Conservation (phyloP, 1,284 basidiomycete genomes). For the Phlebopus sp. region DNA sequence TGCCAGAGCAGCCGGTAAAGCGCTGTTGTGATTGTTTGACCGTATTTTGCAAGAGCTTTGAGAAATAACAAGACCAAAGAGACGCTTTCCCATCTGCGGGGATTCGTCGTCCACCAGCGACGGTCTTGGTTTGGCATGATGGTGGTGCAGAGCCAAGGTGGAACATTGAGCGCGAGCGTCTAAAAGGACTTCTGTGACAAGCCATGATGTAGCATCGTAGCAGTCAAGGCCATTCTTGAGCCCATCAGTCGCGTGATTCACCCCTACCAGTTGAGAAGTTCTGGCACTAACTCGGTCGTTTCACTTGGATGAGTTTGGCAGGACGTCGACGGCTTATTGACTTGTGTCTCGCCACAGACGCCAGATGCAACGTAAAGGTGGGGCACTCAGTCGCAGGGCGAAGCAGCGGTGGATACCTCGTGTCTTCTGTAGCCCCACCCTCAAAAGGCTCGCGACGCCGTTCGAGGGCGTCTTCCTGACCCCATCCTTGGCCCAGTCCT, state of each 20-base stretch:
- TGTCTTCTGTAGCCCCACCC: background rate
- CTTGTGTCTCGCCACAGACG: background rate
- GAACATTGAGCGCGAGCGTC: background rate
- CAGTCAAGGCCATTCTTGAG: slow-evolving; percentile 21
- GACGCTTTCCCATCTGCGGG: slow-evolving; percentile 14
- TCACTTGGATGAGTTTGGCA: too few relatives aligned
- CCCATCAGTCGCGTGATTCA: background rate
- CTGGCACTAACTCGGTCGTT: too few relatives aligned
- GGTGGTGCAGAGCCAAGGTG: background rate
- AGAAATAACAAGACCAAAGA: slow-evolving; percentile 35
- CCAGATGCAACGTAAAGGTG: slow-evolving; percentile 1
- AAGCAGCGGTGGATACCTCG: slow-evolving; percentile 1
- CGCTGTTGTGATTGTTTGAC: slow-evolving; percentile 27
- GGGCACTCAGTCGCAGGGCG: slow-evolving; percentile 5
- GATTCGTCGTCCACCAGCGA: background rate
- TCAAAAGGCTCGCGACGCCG: background rate
- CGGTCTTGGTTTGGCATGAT: slow-evolving; percentile 4
- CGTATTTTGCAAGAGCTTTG: slow-evolving; percentile 32
- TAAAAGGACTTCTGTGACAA: background rate
- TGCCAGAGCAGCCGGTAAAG: slow-evolving; percentile 19
- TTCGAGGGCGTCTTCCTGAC: background rate
- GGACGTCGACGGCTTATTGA: too few relatives aligned
- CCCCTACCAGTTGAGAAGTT: too few relatives aligned
- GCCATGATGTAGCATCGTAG: slow-evolving; percentile 6
- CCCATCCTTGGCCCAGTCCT: slow-evolving; percentile 7